Conservation (phyloP, 495 filamentous ascomycete species). For the Penicillium roqueforti region DNA sequence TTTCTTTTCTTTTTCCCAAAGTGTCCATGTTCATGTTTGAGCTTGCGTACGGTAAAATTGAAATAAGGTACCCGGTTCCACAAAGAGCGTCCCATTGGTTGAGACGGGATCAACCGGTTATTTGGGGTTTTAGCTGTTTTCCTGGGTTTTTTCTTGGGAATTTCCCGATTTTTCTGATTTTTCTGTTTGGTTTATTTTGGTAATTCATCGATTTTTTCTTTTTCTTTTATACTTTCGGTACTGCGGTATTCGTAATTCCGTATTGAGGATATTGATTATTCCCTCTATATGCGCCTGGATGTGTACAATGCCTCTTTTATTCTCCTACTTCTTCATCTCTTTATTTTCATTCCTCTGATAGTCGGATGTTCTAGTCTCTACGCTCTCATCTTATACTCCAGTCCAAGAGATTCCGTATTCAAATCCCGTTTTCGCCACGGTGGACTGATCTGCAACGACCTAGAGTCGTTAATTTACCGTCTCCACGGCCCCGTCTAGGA, state of each 20-base stretch:
- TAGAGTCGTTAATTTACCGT: slow-evolving; percentile 33
- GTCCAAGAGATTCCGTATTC: neutral
- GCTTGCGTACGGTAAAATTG: neutral
- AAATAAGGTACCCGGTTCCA: slow-evolving; percentile 17
- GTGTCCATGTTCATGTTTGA: neutral
- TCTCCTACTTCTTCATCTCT: neutral
- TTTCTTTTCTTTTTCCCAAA: neutral
- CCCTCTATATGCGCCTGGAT: neutral
- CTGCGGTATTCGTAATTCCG: neutral
- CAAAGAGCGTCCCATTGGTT: slow-evolving; percentile 13
- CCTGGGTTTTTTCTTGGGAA: no score
- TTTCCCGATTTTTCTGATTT: neutral
- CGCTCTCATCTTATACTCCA: neutral
- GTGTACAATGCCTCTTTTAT: neutral
- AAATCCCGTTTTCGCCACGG: slow-evolving; percentile 9
- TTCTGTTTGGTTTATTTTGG: neutral
- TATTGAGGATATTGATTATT: no score
- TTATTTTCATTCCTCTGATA: neutral
- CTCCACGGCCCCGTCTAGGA: slow-evolving; percentile 40
- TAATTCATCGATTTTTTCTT: neutral
- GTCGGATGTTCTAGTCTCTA: neutral
- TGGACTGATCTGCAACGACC: slow-evolving; percentile 31
- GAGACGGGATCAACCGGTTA: slow-evolving; percentile 14
- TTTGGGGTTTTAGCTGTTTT: neutral
- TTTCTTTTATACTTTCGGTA: neutral